Percentiles rank a stretch among this genome's conserved stretches.
Evolutionary conservation across 129 eudicot species (phyloP).

Genomic region (Gnaphalium uliginosum): DNA sequence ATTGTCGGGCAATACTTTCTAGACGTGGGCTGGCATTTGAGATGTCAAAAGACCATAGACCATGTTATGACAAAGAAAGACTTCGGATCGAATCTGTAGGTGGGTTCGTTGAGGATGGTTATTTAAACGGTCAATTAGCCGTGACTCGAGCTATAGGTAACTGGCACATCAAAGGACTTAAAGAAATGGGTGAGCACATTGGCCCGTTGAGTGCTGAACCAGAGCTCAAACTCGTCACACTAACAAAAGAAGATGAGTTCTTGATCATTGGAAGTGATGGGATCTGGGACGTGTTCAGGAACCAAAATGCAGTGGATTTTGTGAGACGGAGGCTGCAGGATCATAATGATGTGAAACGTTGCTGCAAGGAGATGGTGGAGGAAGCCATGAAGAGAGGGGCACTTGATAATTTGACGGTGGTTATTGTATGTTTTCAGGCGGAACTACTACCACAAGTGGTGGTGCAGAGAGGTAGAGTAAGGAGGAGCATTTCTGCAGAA

Average conservation of each 20-base stretch:
- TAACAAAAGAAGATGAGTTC: slow-evolving; percentile 86
- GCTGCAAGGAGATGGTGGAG: slow-evolving; percentile 80
- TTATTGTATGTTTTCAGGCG: slow-evolving; percentile 76
- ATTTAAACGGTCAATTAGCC: slow-evolving; percentile 75
- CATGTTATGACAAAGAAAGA: slow-evolving; percentile 61
- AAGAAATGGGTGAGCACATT: slow-evolving; percentile 38
- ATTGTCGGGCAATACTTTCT: slow-evolving; percentile 82
- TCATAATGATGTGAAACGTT: slow-evolving; percentile 71
- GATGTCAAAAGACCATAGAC: slow-evolving; percentile 91
- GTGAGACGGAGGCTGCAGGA: slow-evolving; percentile 69
- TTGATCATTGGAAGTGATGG: slow-evolving; percentile 90
- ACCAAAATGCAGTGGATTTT: slow-evolving; percentile 90
- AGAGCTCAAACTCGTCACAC: slow-evolving; percentile 73
- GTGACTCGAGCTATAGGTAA: slow-evolving; percentile 90
- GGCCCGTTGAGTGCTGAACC: slow-evolving; percentile 90
- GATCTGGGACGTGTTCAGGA: slow-evolving; percentile 87
- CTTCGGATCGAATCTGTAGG: slow-evolving; percentile 71
- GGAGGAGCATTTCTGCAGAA: slow-evolving; percentile 91
- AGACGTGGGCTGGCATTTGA: slow-evolving; percentile 75
- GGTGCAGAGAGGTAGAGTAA: slow-evolving; percentile 59
- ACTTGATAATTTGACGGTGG: slow-evolving; percentile 75
- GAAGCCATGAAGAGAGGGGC: slow-evolving; percentile 89
- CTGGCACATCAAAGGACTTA: slow-evolving; percentile 89
- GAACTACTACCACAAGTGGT: slow-evolving; percentile 69
- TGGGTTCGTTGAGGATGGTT: slow-evolving; percentile 77